Evolutionary conservation across 495 filamentous ascomycete genomes (phyloP).

Genomic region (Evernia prunastri): DNA sequence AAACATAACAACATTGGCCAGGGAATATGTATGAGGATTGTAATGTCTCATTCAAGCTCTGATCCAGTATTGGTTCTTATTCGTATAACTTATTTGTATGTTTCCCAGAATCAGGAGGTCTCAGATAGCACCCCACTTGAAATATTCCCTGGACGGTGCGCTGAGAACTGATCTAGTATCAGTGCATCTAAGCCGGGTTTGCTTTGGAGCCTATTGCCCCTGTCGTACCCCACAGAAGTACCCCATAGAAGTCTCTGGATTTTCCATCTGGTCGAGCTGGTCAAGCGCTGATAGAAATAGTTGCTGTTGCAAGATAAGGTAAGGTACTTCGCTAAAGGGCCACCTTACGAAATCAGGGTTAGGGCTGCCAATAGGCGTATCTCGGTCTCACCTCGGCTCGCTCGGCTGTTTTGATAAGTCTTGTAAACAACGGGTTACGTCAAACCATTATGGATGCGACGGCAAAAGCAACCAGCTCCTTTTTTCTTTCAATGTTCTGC

Average conservation of each 20-base stretch:
- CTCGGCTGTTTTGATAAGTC: background rate
- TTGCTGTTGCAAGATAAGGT: no score
- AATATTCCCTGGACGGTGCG: no score
- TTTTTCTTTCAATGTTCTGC: background rate
- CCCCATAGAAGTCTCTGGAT: no score
- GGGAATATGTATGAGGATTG: background rate
- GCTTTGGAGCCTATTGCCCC: no score
- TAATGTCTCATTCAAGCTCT: background rate
- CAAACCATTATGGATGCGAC: background rate
- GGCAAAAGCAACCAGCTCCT: background rate
- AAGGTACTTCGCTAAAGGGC: no score
- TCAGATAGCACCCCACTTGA: background rate
- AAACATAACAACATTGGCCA: background rate
- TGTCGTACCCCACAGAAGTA: no score
- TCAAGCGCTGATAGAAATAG: no score
- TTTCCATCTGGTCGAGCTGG: no score
- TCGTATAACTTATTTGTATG: background rate
- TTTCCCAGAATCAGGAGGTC: background rate
- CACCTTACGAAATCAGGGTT: no score
- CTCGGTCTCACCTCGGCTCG: slow-evolving; percentile 14
- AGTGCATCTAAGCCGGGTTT: no score
- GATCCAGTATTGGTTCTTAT: background rate
- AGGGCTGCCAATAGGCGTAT: no score
- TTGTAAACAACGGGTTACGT: background rate
- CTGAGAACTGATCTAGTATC: no score